Conservation (phyloP, 805 yeast species). For the Zygoascus ofunaensis region DNA sequence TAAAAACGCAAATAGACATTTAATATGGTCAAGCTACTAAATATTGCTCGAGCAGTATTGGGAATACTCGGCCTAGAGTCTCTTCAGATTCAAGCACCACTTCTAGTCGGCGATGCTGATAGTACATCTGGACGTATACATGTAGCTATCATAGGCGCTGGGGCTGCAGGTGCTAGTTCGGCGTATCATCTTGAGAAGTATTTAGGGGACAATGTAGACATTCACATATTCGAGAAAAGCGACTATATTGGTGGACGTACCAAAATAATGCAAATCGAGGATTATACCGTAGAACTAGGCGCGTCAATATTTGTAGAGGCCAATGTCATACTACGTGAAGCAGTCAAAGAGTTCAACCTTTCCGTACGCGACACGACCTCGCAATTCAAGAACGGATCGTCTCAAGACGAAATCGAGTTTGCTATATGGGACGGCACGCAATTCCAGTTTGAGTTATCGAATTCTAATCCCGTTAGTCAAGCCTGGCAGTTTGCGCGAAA, state of each 20-base stretch:
- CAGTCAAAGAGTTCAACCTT: slow-evolving; percentile 33
- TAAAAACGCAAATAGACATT: too few species aligned
- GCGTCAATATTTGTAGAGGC: slow-evolving; percentile 37
- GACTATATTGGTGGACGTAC: slow-evolving; percentile 40
- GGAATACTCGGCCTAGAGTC: too few species aligned
- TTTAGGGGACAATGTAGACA: slow-evolving; percentile 27
- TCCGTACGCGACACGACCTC: slow-evolving; percentile 8
- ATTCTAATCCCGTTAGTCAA: not conserved
- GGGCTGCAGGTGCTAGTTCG: slow-evolving; percentile 43
- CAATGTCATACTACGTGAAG: slow-evolving; percentile 33
- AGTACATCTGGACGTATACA: too few species aligned
- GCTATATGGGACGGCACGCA: slow-evolving; percentile 1
- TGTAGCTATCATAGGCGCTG: slow-evolving; percentile 42
- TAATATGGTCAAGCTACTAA: too few species aligned
- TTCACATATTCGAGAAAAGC: slow-evolving; percentile 36
- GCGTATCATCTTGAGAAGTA: slow-evolving; percentile 38
- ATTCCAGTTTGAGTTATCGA: not conserved
- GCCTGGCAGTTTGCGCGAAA: slow-evolving; percentile 12
- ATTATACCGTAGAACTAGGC: slow-evolving; percentile 35
- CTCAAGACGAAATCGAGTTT: not conserved
- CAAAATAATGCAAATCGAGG: slow-evolving; percentile 30
- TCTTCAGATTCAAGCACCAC: too few species aligned
- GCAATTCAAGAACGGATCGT: not conserved
- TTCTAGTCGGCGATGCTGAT: too few species aligned
- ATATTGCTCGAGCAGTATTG: too few species aligned